Base-by-base conservation (phyloP, 257 asterid genomes). In the Buddleja alternifolia region DNA sequence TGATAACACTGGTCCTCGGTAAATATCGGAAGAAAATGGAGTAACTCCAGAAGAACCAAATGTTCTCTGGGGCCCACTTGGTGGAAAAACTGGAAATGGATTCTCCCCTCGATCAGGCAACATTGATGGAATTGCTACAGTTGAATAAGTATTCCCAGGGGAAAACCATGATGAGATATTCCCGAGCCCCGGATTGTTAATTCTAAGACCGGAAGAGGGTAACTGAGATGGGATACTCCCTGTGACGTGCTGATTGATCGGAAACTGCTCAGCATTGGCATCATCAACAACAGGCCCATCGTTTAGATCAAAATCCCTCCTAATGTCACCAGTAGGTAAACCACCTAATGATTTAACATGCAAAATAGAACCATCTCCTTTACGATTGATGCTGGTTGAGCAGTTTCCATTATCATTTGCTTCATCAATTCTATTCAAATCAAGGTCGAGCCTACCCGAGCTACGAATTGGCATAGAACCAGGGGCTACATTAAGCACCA, bases 91-190 rank as follows among this genome's bases (percentile, higher is more conserved):
- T 29, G 77, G 67, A 61, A 72, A 77, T 4, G 63, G 21, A 7
- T 54, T 74, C 56, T 85, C 92, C 53, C 73, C 83, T 53, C 83
- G 84, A 58, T 85, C 88, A 14, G 92, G 80, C 61, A 87, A 63
- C 63, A 78, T 66, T 7, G 81, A 17, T 23, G 81, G 78, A 57
- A 67, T 57, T 46, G 69, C 57, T 29, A 72, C 82, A 9, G 92
- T 74, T 23, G 96, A 74, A 66, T 77, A 79, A 47, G 84, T 74
- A 73, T 68, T 86, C 37, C 84, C 88, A 24, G 87, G 79, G 20
- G 89, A 75, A 73, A 88, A 79, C 89, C 89, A 84, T 66, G 93
- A 77, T 4, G 92, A 68, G 74, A 79, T 80, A 68, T 63, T 85
- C 55, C 81, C 88, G 29, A 71, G 36, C 65, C 85, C 88, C 2